Evolutionary conservation across 2,329 filamentous ascomycete species (phyloP).

Genomic region (Podosphaera aphanis): DNA sequence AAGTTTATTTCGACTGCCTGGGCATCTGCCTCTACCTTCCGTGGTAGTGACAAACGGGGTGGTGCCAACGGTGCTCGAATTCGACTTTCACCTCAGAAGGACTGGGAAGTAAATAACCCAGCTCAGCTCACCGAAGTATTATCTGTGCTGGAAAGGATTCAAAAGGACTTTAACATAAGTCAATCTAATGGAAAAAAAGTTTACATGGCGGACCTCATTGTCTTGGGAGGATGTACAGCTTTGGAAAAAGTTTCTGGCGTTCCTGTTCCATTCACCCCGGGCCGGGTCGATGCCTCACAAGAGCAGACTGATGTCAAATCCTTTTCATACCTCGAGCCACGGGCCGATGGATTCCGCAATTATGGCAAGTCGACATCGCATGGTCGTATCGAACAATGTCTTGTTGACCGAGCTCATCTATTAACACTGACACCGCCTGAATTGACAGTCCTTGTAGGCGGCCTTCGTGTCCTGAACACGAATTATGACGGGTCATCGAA

Average conservation of each 20-base stretch:
- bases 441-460: conserved; percentile 46
- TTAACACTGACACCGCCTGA: conserved; percentile 49
- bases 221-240: conserved; percentile 46
- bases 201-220: conserved; percentile 57
- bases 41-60: conserved; percentile 56
- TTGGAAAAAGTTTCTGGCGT: conserved; percentile 48
- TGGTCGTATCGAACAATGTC: conserved; percentile 41
- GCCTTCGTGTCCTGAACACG: conserved; percentile 42
- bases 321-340: conserved; percentile 41
- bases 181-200: conserved; percentile 29
- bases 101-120: conserved; percentile 57
- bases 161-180: conserved; percentile 39
- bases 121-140: conserved; percentile 38
- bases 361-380: conserved; percentile 39
- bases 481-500: conserved; percentile 47
- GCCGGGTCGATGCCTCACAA: conserved; percentile 46
- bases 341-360: conserved; percentile 59
- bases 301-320: conserved; percentile 47
- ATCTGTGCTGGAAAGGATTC: conserved; percentile 34
- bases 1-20: conserved; percentile 44
- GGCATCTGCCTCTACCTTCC: conserved; percentile 50
- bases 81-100: conserved; percentile 45
- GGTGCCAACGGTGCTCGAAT: conserved; percentile 64
- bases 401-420: conserved; percentile 49
- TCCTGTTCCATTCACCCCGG: conserved; percentile 47